Percentiles rank a stretch among this genome's conserved stretches.
phyloP scores from a whole-genome alignment of 495 filamentous ascomycete genomes.

The Podospora australis region DNA sequence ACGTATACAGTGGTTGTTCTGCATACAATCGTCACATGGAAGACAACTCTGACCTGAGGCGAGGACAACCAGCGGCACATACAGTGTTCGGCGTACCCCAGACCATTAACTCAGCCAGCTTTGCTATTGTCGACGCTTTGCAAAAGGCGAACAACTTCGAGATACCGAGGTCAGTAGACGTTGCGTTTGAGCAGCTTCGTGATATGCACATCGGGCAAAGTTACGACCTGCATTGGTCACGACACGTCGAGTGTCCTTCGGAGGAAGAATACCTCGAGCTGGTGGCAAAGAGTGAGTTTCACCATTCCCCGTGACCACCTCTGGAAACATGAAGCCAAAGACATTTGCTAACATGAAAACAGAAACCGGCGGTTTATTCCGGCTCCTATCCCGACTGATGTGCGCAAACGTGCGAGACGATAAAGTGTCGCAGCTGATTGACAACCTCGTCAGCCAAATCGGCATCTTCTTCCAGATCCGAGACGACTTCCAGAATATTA shows the following conservation, averaged over 20 bases:
- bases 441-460: constrained; percentile 72
- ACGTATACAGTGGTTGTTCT: no score
- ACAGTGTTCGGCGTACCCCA: constrained; percentile 80
- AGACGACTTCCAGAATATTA: constrained; percentile 78
- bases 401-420: constrained; percentile 61
- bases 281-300: constrained; percentile 60
- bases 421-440: constrained; percentile 31
- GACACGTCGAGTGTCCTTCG: constrained; percentile 70
- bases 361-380: constrained; percentile 76
- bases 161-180: neutral
- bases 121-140: constrained; percentile 75
- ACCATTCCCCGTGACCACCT: neutral
- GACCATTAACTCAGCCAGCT: constrained; percentile 85
- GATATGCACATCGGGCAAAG: constrained; percentile 81
- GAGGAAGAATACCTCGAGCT: constrained; percentile 87
- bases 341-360: neutral
- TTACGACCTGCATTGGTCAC: constrained; percentile 85
- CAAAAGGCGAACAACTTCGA: constrained; percentile 43
- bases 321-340: neutral
- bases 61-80: constrained; percentile 77
- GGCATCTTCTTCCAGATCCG: constrained; percentile 81
- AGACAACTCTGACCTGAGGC: constrained; percentile 64
- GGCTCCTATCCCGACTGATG: constrained; percentile 77
- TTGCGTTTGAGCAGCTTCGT: constrained; percentile 59
- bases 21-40: constrained; percentile 77